Percentiles rank a stretch among this genome's conserved stretches.
These are phyloP conservation scores for Chytriomyces sp. DNA, from an alignment of 192 early-diverging fungal genomes.

Conservation along the genomic window DNA sequence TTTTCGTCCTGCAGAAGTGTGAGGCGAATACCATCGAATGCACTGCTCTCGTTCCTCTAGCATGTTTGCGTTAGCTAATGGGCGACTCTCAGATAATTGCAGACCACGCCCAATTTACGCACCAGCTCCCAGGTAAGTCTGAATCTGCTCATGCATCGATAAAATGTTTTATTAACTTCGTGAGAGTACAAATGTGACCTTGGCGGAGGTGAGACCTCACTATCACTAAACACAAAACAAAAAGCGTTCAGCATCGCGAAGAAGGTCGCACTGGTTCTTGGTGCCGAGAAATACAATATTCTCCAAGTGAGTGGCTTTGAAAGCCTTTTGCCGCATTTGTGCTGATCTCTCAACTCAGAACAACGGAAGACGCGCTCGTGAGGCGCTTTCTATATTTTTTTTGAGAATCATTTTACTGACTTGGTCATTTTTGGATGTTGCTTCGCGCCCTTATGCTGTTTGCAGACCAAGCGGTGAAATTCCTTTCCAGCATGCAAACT, in stretches of 20 bases:
- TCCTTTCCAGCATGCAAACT: no score
- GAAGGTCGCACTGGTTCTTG: conserved; percentile 79
- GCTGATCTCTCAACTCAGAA: conserved; percentile 42
- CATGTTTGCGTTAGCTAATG: background rate
- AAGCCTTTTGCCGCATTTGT: background rate
- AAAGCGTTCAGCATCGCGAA: conserved; percentile 77
- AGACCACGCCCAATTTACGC: conserved; percentile 88
- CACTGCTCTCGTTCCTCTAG: conserved; percentile 28
- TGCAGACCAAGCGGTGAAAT: no score
- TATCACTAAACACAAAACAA: background rate
- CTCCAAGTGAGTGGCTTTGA: conserved; percentile 64
- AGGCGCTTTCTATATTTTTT: conserved; percentile 43
- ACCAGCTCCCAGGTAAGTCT: conserved; percentile 91
- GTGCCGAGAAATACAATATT: conserved; percentile 83
- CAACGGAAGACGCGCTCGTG: conserved; percentile 73
- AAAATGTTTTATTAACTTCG: no score
- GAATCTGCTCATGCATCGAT: no score
- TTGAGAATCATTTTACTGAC: no score
- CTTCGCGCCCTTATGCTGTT: no score
- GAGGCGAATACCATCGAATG: conserved; percentile 43
- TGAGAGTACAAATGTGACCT: no score
- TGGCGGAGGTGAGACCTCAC: conserved; percentile 59
- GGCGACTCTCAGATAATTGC: background rate
- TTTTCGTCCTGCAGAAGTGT: conserved; percentile 71
- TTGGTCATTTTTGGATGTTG: no score